A percentile compares a stretch with the other conserved stretches of the same genome.
Evolutionary conservation across 305 asterid genomes (phyloP).

Genomic region (Fraxinus paxiana): DNA sequence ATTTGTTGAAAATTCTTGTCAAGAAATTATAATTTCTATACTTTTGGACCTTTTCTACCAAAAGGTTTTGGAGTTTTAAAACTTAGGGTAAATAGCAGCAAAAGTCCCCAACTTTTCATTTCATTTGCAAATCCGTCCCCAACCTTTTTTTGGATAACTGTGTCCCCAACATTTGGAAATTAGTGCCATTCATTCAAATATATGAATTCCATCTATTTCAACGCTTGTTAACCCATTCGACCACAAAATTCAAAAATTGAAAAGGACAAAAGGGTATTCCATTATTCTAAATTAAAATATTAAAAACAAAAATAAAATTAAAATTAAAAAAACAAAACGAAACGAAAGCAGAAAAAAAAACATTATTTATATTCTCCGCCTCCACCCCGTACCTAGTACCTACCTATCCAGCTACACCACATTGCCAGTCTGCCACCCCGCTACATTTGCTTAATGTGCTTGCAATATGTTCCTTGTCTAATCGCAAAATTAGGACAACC

Average conservation of each 20-base stretch:
- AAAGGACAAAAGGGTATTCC: background rate
- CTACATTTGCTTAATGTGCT: background rate
- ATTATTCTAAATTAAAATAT: background rate
- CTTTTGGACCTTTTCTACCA: background rate
- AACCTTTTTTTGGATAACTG: background rate
- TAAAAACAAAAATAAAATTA: background rate
- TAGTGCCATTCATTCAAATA: background rate
- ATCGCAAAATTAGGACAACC: background rate
- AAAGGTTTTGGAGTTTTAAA: background rate
- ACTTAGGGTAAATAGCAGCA: background rate
- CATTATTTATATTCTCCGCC: background rate
- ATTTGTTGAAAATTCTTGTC: background rate
- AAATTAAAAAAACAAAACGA: background rate
- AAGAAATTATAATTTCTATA: background rate
- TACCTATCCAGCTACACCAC: background rate
- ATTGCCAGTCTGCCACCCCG: background rate
- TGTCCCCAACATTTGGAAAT: background rate
- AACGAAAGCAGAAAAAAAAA: background rate
- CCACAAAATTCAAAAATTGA: background rate
- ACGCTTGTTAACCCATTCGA: background rate
- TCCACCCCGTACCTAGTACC: background rate
- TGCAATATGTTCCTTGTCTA: constrained; percentile 11
- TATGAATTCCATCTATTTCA: background rate
- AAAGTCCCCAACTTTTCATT: background rate
- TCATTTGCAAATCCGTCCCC: background rate